These are phyloP conservation scores for Hymenoscyphus fraxineus DNA, from an alignment of 2,329 filamentous ascomycete species.

Conservation along the genomic window DNA sequence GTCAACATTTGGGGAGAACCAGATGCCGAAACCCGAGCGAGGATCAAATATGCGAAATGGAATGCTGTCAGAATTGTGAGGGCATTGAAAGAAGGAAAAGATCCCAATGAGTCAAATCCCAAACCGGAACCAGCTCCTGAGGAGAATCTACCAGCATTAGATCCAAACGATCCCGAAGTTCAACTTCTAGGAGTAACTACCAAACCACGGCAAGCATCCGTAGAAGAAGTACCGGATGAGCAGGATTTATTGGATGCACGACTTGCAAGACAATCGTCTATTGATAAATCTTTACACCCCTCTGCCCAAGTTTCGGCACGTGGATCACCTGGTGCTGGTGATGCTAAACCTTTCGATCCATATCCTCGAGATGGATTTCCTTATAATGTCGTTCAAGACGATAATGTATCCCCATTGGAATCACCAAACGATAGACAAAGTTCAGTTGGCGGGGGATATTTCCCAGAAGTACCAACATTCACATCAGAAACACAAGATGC, in stretches of 20 bases:
- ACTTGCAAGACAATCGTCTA: conserved; percentile 44
- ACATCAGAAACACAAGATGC: conserved; percentile 27
- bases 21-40: conserved; percentile 72
- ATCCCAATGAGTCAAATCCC: conserved; percentile 90
- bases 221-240: conserved; percentile 59
- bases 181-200: conserved; percentile 50
- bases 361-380: conserved; percentile 33
- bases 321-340: conserved; percentile 21
- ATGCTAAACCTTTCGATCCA: conserved; percentile 34
- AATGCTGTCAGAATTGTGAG: conserved; percentile 88
- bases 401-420: conserved; percentile 51
- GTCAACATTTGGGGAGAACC: conserved; percentile 76
- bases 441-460: conserved; percentile 56
- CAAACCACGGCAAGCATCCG: conserved; percentile 32
- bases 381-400: conserved; percentile 32
- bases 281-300: conserved; percentile 48
- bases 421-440: conserved; percentile 41
- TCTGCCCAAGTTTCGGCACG: conserved; percentile 30
- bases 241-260: conserved; percentile 43
- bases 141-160: conserved; percentile 46
- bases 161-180: conserved; percentile 63
- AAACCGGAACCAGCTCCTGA: conserved; percentile 50
- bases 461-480: conserved; percentile 45
- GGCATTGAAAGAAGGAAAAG: conserved; percentile 83
- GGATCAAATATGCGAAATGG: conserved; percentile 96